phyloP scores from a whole-genome alignment of 2,329 filamentous ascomycete species.

The Pseudogymnoascus sp. region DNA sequence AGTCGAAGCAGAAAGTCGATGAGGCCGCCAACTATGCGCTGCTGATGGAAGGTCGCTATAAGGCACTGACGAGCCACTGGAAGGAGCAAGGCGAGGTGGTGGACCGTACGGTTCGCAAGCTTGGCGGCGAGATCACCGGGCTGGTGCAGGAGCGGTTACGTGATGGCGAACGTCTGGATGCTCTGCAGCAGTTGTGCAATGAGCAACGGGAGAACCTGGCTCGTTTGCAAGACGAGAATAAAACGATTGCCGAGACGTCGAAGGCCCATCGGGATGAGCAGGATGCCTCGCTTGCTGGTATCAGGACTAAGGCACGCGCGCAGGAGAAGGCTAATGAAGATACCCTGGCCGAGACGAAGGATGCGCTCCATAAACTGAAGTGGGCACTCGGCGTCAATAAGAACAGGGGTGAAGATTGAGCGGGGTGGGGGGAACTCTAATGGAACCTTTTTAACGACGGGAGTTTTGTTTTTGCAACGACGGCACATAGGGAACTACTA shows the following conservation, averaged over 20 bases:
- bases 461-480: conserved; percentile 6
- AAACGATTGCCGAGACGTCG: conserved; percentile 50
- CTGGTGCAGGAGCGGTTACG: conserved; percentile 46
- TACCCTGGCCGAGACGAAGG: conserved; percentile 48
- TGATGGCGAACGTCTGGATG: conserved; percentile 55
- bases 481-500: not conserved
- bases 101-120: conserved; percentile 39
- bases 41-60: conserved; percentile 63
- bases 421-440: not conserved
- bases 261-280: conserved; percentile 56
- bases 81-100: conserved; percentile 57
- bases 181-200: conserved; percentile 59
- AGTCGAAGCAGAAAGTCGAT: conserved; percentile 55
- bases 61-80: conserved; percentile 57
- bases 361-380: conserved; percentile 57
- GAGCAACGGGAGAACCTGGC: conserved; percentile 64
- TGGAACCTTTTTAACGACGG: conserved; percentile 1
- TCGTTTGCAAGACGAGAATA: conserved; percentile 50
- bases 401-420: conserved; percentile 47
- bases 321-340: conserved; percentile 54
- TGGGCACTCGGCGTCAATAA: conserved; percentile 65
- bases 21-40: conserved; percentile 55
- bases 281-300: conserved; percentile 48
- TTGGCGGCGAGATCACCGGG: conserved; percentile 44
- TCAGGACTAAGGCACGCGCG: conserved; percentile 47